phyloP scores from a whole-genome alignment of 1,284 basidiomycete genomes.

The Cryptococcus amylolentus region DNA sequence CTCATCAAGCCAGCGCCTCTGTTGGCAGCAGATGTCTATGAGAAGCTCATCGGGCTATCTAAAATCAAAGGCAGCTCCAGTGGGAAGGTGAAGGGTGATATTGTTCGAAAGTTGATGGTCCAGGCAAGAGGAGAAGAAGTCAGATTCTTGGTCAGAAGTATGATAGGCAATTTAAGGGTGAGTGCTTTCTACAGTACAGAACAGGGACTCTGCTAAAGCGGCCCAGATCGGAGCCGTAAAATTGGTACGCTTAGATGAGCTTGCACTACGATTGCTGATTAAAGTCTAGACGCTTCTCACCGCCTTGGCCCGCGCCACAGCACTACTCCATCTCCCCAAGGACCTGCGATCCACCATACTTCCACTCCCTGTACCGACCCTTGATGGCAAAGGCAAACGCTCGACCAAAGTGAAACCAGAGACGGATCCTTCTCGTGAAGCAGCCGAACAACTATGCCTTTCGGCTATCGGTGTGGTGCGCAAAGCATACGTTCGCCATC shows the following conservation, averaged over 20 bases:
- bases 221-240: slow-evolving; percentile 77
- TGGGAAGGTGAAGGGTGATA: slow-evolving; percentile 68
- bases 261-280: not conserved
- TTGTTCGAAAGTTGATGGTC: slow-evolving; percentile 77
- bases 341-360: slow-evolving; percentile 50
- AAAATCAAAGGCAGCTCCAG: slow-evolving; percentile 69
- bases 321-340: slow-evolving; percentile 54
- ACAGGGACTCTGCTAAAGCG: slow-evolving; percentile 4
- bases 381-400: slow-evolving; percentile 43
- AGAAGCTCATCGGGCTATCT: slow-evolving; percentile 63
- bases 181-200: slow-evolving; percentile 6
- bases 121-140: slow-evolving; percentile 82
- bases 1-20: slow-evolving; percentile 69
- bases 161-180: slow-evolving; percentile 77
- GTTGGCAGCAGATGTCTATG: slow-evolving; percentile 62
- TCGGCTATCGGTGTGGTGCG: slow-evolving; percentile 65
- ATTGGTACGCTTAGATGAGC: slow-evolving; percentile 46
- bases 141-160: slow-evolving; percentile 75
- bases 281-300: slow-evolving; percentile 62
- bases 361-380: slow-evolving; percentile 44
- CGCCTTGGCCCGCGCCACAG: slow-evolving; percentile 75
- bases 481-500: slow-evolving; percentile 79
- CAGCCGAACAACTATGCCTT: slow-evolving; percentile 55
- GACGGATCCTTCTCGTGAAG: slow-evolving; percentile 53
- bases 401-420: slow-evolving; percentile 48